Evolutionary conservation across 768 basidiomycete genomes (phyloP), one percentile per base, ranked within the genome.

Genomic region (Boletus sp.): DNA sequence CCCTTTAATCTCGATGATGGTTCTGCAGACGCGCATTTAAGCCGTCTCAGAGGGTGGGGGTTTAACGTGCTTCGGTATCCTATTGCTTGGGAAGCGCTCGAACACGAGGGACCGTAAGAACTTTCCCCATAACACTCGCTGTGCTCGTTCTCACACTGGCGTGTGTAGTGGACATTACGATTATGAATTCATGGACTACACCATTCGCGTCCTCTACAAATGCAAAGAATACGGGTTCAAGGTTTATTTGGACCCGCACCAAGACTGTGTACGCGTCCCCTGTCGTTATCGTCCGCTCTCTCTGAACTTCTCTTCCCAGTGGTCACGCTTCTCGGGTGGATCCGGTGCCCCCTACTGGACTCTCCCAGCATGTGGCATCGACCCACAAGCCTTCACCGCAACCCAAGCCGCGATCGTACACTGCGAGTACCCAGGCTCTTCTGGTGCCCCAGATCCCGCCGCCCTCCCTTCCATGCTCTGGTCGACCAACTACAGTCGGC

Each of bases 311-410:
- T 24, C 6, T 24, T 32, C 18, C 1, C 64, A 96, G 90, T 98
- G 94, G 90, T 96, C 94, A 2, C 90, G 96, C 44, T 96, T 93
- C 76, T 89, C 90, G 17, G 93, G 94, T 18, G 96, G 96, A 8
- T 94, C 92, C 4, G 95, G 95, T 12, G 95, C 95, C 0, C 95
- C 95, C 0, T 94, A 85, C 67, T 98, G 95, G 95, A 94, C 92
- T 0, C 80, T 97, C 9, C 77, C 80, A 7, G 95, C 94, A 0
- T 96, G 93, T 67, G 96, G 95, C 11, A 85, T 98, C 59, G 79
- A 98, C 65, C 92, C 95, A 0, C 80, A 84, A 52, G 83, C 90
- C 61, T 85, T 98, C 62, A 92, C 90, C 1, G 81, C 87, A 0
- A 97, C 95, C 1, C 87, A 90, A 67, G 80, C 92, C 8, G 87